phyloP scores from a whole-genome alignment of 345 rosid species.

The Citrus mangshanensis region DNA sequence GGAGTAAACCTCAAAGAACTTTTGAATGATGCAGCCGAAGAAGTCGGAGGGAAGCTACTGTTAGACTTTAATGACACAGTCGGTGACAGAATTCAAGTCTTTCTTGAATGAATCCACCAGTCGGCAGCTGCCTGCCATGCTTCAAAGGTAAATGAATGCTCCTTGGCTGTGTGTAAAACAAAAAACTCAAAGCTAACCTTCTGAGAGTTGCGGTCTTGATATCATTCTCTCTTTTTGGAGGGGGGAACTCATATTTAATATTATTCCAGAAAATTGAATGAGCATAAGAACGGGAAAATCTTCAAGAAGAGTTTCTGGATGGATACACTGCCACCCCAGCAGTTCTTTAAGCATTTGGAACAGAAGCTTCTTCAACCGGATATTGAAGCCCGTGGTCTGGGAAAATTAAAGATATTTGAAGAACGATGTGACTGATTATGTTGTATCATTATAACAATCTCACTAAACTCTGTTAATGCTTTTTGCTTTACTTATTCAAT shows the following conservation, averaged over 20 bases:
- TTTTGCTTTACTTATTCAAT: neutral
- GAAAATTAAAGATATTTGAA: neutral
- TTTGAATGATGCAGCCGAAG: constrained; percentile 70
- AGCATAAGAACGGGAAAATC: neutral
- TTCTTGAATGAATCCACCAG: constrained; percentile 49
- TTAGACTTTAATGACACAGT: constrained; percentile 70
- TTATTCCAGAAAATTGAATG: neutral
- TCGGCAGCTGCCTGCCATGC: neutral
- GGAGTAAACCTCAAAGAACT: constrained; percentile 82
- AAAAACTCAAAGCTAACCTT: neutral
- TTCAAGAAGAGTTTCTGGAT: neutral
- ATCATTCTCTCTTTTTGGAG: neutral
- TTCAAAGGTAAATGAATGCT: neutral
- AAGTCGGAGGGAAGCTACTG: constrained; percentile 72
- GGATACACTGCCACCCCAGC: neutral
- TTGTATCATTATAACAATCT: neutral
- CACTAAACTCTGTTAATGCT: neutral
- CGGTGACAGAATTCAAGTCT: constrained; percentile 93
- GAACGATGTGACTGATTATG: neutral
- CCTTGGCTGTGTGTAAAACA: neutral
- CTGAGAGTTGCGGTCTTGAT: neutral
- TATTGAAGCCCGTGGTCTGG: neutral
- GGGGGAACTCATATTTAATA: neutral
- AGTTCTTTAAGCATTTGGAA: neutral
- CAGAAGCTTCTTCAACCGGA: neutral